Percentiles rank a stretch among this genome's conserved stretches.
phyloP scores from a whole-genome alignment of 108 stramenopile genomes.

The Bacterosira constricta region DNA sequence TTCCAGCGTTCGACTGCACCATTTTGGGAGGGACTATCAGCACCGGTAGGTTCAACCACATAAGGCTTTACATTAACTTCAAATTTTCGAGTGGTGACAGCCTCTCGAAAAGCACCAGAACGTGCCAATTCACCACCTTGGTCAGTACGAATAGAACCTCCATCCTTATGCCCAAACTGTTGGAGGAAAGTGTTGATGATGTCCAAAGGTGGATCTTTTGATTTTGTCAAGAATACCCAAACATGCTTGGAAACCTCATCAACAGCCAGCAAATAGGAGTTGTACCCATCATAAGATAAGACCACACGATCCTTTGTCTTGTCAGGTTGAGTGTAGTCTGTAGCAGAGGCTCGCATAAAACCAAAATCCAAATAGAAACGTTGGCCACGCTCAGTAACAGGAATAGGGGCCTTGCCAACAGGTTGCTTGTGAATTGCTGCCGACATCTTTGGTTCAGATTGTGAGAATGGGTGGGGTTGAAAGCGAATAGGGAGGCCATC shows the following conservation, averaged over 20 bases:
- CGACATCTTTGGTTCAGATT: neutral
- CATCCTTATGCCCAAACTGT: neutral
- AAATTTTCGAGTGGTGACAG: neutral
- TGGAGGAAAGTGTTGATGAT: neutral
- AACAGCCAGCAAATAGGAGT: neutral
- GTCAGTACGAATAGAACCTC: neutral
- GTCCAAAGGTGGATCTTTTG: neutral
- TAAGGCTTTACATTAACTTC: no score
- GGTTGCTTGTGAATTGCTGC: slow-evolving; percentile 1
- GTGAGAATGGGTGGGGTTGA: slow-evolving; percentile 5
- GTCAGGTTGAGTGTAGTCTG: neutral
- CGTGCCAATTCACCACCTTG: neutral
- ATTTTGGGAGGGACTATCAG: neutral
- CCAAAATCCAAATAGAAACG: slow-evolving; percentile 25
- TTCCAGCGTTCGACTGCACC: neutral
- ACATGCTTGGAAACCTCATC: neutral
- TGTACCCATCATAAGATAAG: neutral
- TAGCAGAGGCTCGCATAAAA: slow-evolving; percentile 2
- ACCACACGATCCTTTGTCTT: neutral
- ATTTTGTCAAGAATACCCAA: neutral
- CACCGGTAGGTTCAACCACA: neutral
- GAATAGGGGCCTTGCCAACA: neutral
- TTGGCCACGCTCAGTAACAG: neutral
- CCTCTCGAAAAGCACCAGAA: neutral
- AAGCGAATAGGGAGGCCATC: slow-evolving; percentile 1